A percentile compares a stretch with the other conserved stretches of the same genome.
phyloP scores from a whole-genome alignment of 768 basidiomycete species.

The Amanita thiersii region DNA sequence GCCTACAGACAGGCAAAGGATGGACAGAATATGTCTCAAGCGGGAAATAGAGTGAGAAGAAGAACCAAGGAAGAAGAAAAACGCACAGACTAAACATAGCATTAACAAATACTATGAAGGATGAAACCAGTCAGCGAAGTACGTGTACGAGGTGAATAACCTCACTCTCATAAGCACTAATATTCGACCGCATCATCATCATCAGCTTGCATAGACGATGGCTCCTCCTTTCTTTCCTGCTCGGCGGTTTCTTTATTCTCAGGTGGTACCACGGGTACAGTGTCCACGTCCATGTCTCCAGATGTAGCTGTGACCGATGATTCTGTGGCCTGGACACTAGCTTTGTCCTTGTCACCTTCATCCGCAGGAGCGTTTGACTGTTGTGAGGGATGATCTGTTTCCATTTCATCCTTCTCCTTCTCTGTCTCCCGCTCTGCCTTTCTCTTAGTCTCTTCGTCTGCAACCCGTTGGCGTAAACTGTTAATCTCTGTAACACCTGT shows the following conservation, averaged over 20 bases:
- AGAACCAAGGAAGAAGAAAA: slow-evolving; percentile 15
- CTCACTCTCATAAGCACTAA: slow-evolving; percentile 26
- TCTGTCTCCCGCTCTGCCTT: slow-evolving; percentile 25
- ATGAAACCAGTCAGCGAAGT: not conserved
- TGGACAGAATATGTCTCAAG: slow-evolving; percentile 5
- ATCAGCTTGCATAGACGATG: slow-evolving; percentile 49
- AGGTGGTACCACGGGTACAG: slow-evolving; percentile 19
- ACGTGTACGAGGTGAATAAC: not conserved
- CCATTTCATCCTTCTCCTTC: slow-evolving; percentile 32
- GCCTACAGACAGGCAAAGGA: slow-evolving; percentile 1
- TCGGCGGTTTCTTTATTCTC: slow-evolving; percentile 30
- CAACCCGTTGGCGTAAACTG: slow-evolving; percentile 53
- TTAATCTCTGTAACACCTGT: slow-evolving; percentile 55
- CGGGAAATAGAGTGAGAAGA: slow-evolving; percentile 5
- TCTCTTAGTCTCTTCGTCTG: slow-evolving; percentile 52
- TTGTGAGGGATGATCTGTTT: slow-evolving; percentile 19
- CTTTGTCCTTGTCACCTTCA: slow-evolving; percentile 12
- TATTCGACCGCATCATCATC: slow-evolving; percentile 83
- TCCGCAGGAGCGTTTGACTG: slow-evolving; percentile 13
- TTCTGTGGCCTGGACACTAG: slow-evolving; percentile 1
- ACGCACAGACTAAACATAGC: slow-evolving; percentile 21
- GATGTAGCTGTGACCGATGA: slow-evolving; percentile 12
- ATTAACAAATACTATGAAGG: slow-evolving; percentile 11
- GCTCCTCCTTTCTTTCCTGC: slow-evolving; percentile 45
- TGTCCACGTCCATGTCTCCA: slow-evolving; percentile 31